These are phyloP conservation scores for Domatiomyces globalis DNA, from an alignment of 2,329 filamentous ascomycete species.

Conservation along the genomic window DNA sequence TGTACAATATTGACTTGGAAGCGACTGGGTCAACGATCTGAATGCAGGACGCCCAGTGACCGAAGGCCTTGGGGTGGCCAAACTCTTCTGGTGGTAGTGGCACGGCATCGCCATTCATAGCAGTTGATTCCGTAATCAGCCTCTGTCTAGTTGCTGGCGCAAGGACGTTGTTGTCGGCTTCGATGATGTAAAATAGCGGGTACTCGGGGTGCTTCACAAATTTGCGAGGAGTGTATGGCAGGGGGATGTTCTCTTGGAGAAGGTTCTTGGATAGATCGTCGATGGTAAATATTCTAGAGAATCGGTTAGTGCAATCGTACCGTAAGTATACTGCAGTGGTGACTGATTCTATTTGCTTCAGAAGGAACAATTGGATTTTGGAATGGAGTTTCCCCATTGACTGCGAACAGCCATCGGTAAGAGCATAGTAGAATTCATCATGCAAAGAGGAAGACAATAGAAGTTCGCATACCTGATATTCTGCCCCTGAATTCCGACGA, in stretches of 20 bases:
- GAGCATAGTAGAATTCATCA: constrained; percentile 51
- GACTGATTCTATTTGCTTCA: constrained; percentile 39
- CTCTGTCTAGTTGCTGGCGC: constrained; percentile 63
- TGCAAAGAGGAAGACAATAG: constrained; percentile 18
- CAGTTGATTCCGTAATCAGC: constrained; percentile 56
- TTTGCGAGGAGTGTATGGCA: constrained; percentile 80
- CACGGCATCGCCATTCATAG: constrained; percentile 57
- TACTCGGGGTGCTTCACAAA: constrained; percentile 79
- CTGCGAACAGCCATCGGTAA: constrained; percentile 21
- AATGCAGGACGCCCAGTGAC: constrained; percentile 93
- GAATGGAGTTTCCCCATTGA: constrained; percentile 35
- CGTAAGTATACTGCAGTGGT: neutral
- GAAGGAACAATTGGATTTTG: constrained; percentile 90
- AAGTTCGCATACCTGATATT: constrained; percentile 58
- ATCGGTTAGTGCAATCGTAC: constrained; percentile 1
- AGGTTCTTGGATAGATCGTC: constrained; percentile 75
- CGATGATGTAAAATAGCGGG: constrained; percentile 83
- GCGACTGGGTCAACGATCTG: constrained; percentile 73
- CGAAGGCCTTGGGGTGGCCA: constrained; percentile 68
- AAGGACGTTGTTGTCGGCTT: constrained; percentile 84
- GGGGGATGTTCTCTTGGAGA: constrained; percentile 68
- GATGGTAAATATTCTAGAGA: constrained; percentile 66
- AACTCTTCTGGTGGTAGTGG: constrained; percentile 68
- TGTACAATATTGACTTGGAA: constrained; percentile 60
- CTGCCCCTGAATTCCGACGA: constrained; percentile 84